phyloP scores from a whole-genome alignment of 2,329 filamentous ascomycete species.

The Pleoardoris graminearum region DNA sequence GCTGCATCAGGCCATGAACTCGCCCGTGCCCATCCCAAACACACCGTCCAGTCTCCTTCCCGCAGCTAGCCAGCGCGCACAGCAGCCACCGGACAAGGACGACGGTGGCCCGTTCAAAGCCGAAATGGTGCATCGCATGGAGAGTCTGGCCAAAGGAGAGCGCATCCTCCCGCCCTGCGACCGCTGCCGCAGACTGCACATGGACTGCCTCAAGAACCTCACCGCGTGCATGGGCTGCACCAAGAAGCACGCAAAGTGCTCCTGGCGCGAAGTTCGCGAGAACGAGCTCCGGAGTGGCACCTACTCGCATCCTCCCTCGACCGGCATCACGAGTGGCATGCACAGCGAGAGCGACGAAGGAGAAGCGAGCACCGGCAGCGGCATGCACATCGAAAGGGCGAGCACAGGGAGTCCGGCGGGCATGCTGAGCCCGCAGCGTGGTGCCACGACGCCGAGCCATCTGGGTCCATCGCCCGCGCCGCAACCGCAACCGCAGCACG shows the following conservation, averaged over 20 bases:
- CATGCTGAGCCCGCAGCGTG: constrained; percentile 30
- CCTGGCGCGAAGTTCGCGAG: constrained; percentile 79
- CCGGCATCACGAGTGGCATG: constrained; percentile 28
- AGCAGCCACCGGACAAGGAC: constrained; percentile 53
- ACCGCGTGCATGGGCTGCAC: constrained; percentile 87
- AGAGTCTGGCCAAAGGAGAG: constrained; percentile 73
- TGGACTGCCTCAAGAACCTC: constrained; percentile 82
- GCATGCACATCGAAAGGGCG: constrained; percentile 28
- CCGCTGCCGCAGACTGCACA: constrained; percentile 75
- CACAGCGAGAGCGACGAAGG: constrained; percentile 39
- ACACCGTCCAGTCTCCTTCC: constrained; percentile 59
- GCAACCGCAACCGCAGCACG: constrained; percentile 1
- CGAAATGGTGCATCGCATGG: constrained; percentile 74
- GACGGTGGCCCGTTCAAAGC: constrained; percentile 63
- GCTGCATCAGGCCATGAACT: constrained; percentile 48
- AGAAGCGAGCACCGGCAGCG: constrained; percentile 1
- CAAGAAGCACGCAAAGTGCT: constrained; percentile 86
- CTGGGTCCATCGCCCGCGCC: constrained; percentile 10
- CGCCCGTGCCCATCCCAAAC: constrained; percentile 58
- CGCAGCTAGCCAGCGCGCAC: constrained; percentile 45
- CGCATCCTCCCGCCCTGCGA: constrained; percentile 82
- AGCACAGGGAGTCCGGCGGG: constrained; percentile 35
- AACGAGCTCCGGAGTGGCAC: constrained; percentile 59
- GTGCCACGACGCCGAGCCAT: constrained; percentile 26
- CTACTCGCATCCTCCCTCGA: constrained; percentile 25